phyloP scores from a whole-genome alignment of 345 rosid genomes.

The Salix exigua region DNA sequence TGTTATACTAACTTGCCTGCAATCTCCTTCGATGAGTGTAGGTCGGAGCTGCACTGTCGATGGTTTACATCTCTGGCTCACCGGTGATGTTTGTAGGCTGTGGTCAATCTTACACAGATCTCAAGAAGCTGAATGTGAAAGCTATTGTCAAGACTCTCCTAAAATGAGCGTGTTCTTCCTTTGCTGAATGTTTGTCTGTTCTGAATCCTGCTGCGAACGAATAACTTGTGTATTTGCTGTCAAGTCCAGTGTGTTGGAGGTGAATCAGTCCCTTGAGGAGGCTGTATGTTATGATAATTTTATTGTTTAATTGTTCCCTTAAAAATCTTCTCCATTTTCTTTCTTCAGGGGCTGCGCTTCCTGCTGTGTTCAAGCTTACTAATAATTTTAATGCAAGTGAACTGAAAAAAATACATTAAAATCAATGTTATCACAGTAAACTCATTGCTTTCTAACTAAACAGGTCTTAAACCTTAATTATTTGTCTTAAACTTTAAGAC shows the following conservation, averaged over 20 bases:
- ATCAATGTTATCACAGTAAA: too few species aligned
- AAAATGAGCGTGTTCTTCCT: slow-evolving; percentile 43
- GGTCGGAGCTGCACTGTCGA: slow-evolving; percentile 97
- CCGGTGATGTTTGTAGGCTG: slow-evolving; percentile 99
- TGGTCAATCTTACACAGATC: slow-evolving; percentile 92
- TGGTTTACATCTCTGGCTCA: slow-evolving; percentile 94
- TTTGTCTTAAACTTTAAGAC: too few species aligned
- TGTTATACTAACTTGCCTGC: not conserved
- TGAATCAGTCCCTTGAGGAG: slow-evolving; percentile 16
- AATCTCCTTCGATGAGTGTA: slow-evolving; percentile 19
- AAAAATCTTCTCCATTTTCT: too few species aligned
- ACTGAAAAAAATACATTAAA: too few species aligned
- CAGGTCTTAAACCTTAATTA: too few species aligned
- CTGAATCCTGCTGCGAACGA: not conserved
- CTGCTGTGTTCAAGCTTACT: too few species aligned
- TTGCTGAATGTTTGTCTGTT: not conserved
- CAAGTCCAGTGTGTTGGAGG: slow-evolving; percentile 21
- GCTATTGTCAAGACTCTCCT: slow-evolving; percentile 89
- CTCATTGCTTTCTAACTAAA: too few species aligned
- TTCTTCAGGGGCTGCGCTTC: too few species aligned
- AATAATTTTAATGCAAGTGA: too few species aligned
- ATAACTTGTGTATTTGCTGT: not conserved
- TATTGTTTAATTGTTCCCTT: too few species aligned
- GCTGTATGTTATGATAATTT: not conserved
- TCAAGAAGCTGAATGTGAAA: slow-evolving; percentile 87